Base-by-base conservation (phyloP, 179 eudicot genomes). In the Gypsophila paniculata region DNA sequence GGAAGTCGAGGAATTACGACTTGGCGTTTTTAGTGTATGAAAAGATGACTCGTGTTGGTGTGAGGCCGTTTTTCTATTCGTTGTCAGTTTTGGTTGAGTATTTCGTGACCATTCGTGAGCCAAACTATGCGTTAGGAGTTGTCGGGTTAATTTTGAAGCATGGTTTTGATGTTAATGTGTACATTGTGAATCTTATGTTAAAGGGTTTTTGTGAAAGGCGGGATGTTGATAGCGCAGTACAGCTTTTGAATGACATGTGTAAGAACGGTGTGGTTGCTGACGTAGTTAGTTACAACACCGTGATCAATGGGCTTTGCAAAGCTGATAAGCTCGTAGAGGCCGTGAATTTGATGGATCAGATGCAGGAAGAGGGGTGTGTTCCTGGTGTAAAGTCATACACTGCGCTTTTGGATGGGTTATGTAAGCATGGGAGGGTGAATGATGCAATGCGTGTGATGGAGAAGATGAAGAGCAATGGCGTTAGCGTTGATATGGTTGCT, bases 141-240 rank as follows among this genome's bases (percentile, higher is more conserved):
- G 54, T 91, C 62, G 89, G 92, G 48, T 66, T 74, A 82, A 80
- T 92, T 3, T 22, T 89, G 63, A 92, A 92, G 78, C 77, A 73
- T 2, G 92, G 91, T 22, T 92, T 61, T 72, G 77, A 42, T 64
- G 75, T 79, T 59, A 82, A 75, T 69, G 76, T 70, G 18, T 89
- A 86, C 68, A 75, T 73, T 71, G 72, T 81, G 70, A 92, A 92
- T 85, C 74, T 85, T 60, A 62, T 90, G 36, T 71, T 92, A 69
- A 90, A 88, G 77, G 88, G 86, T 23, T 69, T 92, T 21, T 92
- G 98, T 75, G 59, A 71, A 69, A 81, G 71, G 48, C 78, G 86
- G 8, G 79, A 83, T 60, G 82, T 85, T 79, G 79, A 57, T 46
- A 70, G 72, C 70, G 98, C 92, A 2, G 44, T 83, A 73, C 67